Evolutionary conservation across 73 alveolate species (phyloP).

Genomic region (Symbiodinium natans): DNA sequence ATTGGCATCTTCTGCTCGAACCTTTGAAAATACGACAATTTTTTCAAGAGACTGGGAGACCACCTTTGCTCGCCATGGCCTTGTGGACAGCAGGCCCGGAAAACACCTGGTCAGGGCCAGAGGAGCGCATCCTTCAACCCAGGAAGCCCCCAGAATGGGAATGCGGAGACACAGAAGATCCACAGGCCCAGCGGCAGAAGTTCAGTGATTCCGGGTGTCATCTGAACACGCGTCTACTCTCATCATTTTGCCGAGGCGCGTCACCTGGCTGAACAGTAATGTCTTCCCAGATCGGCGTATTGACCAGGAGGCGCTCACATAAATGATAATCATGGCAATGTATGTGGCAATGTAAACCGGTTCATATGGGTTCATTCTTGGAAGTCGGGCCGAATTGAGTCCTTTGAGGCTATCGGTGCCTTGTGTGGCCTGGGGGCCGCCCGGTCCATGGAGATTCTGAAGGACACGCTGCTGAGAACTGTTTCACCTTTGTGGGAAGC

Average conservation of each 20-base stretch:
- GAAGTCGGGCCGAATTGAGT: too few relatives aligned
- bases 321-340: background rate
- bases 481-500: too few relatives aligned
- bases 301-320: conserved; percentile 41
- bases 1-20: too few relatives aligned
- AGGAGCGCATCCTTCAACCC: too few relatives aligned
- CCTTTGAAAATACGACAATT: too few relatives aligned
- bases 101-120: too few relatives aligned
- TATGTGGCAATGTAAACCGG: too few relatives aligned
- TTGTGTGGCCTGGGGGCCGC: background rate
- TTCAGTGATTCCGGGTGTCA: background rate
- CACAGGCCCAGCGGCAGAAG: background rate
- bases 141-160: background rate
- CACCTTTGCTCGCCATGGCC: background rate
- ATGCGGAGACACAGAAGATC: background rate
- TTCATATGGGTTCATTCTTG: too few relatives aligned
- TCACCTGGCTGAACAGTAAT: conserved; percentile 53
- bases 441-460: background rate
- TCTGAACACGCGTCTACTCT: too few relatives aligned
- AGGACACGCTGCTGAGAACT: background rate
- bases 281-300: conserved; percentile 61
- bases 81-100: background rate
- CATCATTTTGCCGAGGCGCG: too few relatives aligned
- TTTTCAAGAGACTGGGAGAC: background rate
- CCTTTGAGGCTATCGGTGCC: background rate